Conservation (phyloP, 116 monocot species). For the Posidonia oceanica region DNA sequence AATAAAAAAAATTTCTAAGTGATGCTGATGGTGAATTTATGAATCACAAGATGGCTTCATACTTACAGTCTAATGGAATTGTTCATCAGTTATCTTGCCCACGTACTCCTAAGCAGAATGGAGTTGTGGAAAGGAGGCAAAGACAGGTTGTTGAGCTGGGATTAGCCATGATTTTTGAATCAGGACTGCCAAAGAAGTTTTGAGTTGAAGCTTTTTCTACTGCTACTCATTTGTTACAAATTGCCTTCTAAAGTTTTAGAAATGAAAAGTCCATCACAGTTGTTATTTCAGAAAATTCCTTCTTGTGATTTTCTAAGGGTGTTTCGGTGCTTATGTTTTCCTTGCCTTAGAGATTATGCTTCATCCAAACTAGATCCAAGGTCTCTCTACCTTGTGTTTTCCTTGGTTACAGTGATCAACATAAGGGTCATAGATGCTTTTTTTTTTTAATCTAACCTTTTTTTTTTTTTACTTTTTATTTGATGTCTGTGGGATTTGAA, state of each 20-base stretch:
- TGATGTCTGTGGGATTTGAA: no score
- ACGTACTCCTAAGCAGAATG: slow-evolving; percentile 4
- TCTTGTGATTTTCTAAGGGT: neutral
- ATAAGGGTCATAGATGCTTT: neutral
- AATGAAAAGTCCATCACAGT: neutral
- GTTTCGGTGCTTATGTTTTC: neutral
- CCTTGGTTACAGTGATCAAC: neutral
- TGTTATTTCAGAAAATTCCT: neutral
- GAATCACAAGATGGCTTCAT: neutral
- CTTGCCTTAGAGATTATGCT: neutral
- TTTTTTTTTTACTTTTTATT: no score
- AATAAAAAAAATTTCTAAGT: neutral
- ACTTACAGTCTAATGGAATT: neutral
- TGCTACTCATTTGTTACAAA: neutral
- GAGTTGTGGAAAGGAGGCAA: slow-evolving; percentile 1
- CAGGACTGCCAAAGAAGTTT: neutral
- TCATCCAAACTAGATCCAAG: neutral
- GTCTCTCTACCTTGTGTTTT: neutral
- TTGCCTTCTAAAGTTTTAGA: neutral
- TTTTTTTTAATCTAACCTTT: no score
- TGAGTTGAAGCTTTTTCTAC: slow-evolving; percentile 2
- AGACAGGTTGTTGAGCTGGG: slow-evolving; percentile 1
- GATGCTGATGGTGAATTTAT: neutral
- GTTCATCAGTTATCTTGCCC: slow-evolving; percentile 1
- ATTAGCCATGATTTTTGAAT: neutral